A percentile compares a stretch with the other conserved stretches of the same genome.
These are phyloP conservation scores for Colletotrichum plurivorum DNA, from an alignment of 2,329 filamentous ascomycete genomes.

Conservation along the genomic window DNA sequence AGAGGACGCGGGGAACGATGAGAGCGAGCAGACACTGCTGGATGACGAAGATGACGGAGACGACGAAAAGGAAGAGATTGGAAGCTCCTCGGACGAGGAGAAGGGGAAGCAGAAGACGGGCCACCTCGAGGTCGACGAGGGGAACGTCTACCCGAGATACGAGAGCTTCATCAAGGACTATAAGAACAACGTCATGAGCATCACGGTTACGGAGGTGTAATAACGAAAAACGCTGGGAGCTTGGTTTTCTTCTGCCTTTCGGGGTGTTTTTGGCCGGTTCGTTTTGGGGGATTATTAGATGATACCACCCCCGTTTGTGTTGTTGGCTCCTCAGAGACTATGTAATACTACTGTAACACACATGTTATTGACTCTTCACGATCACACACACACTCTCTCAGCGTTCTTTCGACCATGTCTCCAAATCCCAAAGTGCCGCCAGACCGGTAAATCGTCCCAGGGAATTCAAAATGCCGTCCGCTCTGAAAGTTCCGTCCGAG, in stretches of 20 bases:
- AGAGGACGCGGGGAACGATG: neutral
- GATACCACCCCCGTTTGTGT: neutral
- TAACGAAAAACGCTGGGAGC: neutral
- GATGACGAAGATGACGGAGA: neutral
- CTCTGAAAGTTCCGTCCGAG: neutral
- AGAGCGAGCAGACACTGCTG: too few relatives aligned
- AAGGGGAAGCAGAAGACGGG: slow-evolving; percentile 9
- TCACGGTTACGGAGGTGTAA: slow-evolving; percentile 29
- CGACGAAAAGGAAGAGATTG: neutral
- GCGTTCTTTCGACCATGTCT: neutral
- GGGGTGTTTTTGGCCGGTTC: neutral
- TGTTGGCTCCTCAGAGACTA: neutral
- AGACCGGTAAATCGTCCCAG: too few relatives aligned
- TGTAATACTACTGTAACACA: slow-evolving; percentile 9
- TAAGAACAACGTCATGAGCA: slow-evolving; percentile 31
- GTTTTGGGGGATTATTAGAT: neutral
- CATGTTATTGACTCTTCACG: neutral
- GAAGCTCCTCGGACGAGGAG: neutral
- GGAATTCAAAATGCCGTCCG: too few relatives aligned
- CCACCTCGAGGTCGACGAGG: slow-evolving; percentile 1
- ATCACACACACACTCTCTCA: neutral
- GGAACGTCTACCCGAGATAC: slow-evolving; percentile 31
- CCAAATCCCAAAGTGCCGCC: too few relatives aligned
- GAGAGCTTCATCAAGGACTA: slow-evolving; percentile 39
- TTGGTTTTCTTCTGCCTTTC: neutral